Base-by-base conservation (phyloP, 2,329 filamentous ascomycete genomes). In the Dothistroma septosporum region DNA sequence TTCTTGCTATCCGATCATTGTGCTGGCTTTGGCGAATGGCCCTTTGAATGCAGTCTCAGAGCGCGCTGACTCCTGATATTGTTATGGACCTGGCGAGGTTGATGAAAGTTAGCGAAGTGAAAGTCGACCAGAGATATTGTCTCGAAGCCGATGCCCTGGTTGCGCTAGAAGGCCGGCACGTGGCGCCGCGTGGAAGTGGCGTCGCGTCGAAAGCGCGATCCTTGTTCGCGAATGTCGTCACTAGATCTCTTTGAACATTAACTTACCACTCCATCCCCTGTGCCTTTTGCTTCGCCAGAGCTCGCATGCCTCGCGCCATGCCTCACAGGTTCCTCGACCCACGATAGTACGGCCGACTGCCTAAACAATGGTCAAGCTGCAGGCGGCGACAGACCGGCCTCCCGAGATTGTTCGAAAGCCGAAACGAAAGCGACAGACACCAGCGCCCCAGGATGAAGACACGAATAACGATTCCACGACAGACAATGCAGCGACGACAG, bases 281-380 rank as follows among this genome's bases (percentile, higher is more conserved):
- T 24, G 11, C 21, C 6, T 24, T 16, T 1, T 14, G 28, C 28
- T 12, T 28, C 2, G 48, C 19, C 24, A 31, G 9, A 4, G 10
- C 24, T 19, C 48, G 10, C 14, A 24, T n/a, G 24, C n/a, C 19
- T 7, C 4, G 11, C 46, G 4, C 16, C 21, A 49, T 49, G 14
- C 16, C 14, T 19, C 16, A 22, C 46, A 31, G 11, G n/a, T n/a
- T 9, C 35, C 19, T 44, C 37, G 37, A 16, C 10, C 32, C 10
- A n/a, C 19, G 14, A 41, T 31, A 21, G 35, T n/a, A 28, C 7
- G 28, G 6, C 11, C 12, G 8, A 32, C 16, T 11, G 2, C 41
- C 14, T 53, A 6, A 9, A 58, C 48, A 6, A 80, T 81, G 79
- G 74, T 77, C 66, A 77, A 76, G 65, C 68, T 81, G 31, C 77